These are phyloP conservation scores for Chenopodium quinoa DNA, from an alignment of 148 eudicot species.

Conservation along the genomic window DNA sequence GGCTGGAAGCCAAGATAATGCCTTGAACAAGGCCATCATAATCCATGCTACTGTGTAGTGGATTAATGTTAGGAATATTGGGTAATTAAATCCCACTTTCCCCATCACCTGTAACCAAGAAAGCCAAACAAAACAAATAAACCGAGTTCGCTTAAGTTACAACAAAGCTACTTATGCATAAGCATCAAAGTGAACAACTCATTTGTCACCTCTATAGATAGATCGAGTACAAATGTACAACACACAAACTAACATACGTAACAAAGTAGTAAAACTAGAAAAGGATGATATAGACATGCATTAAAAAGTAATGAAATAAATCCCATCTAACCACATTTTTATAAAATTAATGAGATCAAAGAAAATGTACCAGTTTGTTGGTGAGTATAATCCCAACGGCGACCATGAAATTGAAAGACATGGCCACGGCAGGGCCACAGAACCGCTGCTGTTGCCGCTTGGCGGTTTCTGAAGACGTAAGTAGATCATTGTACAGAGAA, in stretches of 20 bases:
- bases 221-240: too few relatives aligned
- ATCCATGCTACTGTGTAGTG: conserved; percentile 74
- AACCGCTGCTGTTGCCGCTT: conserved; percentile 76
- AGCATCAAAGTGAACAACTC: not conserved
- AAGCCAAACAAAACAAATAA: not conserved
- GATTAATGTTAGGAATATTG: conserved; percentile 77
- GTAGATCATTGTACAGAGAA: conserved; percentile 63
- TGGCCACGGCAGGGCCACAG: conserved; percentile 80
- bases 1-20: conserved; percentile 68
- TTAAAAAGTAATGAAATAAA: too few relatives aligned
- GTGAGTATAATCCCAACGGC: conserved; percentile 75
- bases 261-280: not conserved
- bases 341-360: too few relatives aligned
- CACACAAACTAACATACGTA: not conserved
- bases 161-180: not conserved
- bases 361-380: conserved; percentile 56
- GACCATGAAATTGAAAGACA: conserved; percentile 79
- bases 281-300: not conserved
- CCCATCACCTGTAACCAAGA: conserved; percentile 71
- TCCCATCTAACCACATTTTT: too few relatives aligned
- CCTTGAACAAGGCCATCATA: conserved; percentile 68
- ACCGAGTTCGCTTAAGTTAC: not conserved
- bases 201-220: not conserved
- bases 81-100: conserved; percentile 74
- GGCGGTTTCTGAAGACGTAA: conserved; percentile 71